A percentile compares a stretch with the other conserved stretches of the same genome.
Conservation (phyloP, 345 rosid genomes). For the Mallotus nudiflorus region DNA sequence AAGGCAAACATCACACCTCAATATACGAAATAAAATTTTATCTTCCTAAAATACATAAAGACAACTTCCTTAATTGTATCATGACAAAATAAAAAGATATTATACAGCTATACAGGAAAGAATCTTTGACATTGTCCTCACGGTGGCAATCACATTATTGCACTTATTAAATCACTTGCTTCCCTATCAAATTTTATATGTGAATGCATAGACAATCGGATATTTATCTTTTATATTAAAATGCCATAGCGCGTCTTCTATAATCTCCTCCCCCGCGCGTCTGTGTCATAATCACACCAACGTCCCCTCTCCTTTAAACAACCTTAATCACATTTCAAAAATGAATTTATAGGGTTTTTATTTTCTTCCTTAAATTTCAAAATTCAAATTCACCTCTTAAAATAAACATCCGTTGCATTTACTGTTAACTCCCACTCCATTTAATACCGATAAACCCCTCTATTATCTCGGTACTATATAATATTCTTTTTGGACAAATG, state of each 20-base stretch:
- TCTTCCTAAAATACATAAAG: too few relatives aligned
- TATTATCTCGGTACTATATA: slow-evolving; percentile 35
- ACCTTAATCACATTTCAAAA: not conserved
- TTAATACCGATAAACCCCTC: slow-evolving; percentile 33
- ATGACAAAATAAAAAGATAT: too few relatives aligned
- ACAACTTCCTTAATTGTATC: too few relatives aligned
- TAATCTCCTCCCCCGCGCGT: slow-evolving; percentile 1
- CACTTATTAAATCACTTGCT: slow-evolving; percentile 33
- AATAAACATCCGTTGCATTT: slow-evolving; percentile 37
- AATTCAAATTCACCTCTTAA: slow-evolving; percentile 46
- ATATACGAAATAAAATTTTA: too few relatives aligned
- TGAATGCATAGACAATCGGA: too few relatives aligned
- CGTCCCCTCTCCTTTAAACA: not conserved
- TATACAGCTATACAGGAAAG: too few relatives aligned
- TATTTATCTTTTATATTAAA: too few relatives aligned
- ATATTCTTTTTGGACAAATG: not conserved
- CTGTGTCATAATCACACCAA: not conserved
- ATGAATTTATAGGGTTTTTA: not conserved
- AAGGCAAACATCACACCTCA: too few relatives aligned
- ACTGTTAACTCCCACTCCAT: slow-evolving; percentile 19
- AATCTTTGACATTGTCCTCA: too few relatives aligned
- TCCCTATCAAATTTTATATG: too few relatives aligned
- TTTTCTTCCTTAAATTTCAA: slow-evolving; percentile 21
- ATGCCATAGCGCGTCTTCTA: slow-evolving; percentile 13
- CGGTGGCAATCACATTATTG: slow-evolving; percentile 20